Conservation (phyloP, 352 stramenopile species). For the Globisporangium irregulare region DNA sequence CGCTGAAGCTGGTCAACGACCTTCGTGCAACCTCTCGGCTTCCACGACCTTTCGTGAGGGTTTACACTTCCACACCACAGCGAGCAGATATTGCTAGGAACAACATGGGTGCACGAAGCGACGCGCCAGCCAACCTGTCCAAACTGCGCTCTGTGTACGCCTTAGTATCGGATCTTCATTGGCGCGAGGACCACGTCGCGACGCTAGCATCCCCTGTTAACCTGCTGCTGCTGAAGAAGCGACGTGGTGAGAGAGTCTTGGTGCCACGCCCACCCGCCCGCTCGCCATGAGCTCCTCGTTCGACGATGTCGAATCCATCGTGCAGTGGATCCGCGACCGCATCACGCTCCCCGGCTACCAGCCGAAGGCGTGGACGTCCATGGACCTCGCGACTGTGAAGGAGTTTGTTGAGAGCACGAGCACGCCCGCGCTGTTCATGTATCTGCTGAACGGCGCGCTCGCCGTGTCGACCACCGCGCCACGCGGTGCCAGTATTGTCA, state of each 20-base stretch:
- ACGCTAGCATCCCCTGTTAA: not conserved
- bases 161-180: constrained; percentile 5
- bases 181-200: not conserved
- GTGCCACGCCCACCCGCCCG: not conserved
- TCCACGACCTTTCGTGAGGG: constrained; percentile 1
- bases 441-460: constrained; percentile 42
- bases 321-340: constrained; percentile 84
- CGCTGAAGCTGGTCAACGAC: not conserved
- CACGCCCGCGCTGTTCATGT: constrained; percentile 70
- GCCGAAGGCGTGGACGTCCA: constrained; percentile 66
- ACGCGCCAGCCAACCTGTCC: not conserved
- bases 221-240: not conserved
- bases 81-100: not conserved
- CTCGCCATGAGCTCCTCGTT: constrained; percentile 74
- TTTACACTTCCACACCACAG: not conserved
- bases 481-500: constrained; percentile 45
- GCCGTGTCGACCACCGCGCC: constrained; percentile 56
- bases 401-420: constrained; percentile 75
- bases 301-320: constrained; percentile 80
- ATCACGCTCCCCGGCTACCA: constrained; percentile 72
- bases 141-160: not conserved
- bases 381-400: constrained; percentile 78
- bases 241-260: not conserved
- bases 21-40: not conserved
- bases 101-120: not conserved